Conservation (phyloP, 2,329 filamentous ascomycete genomes). For the Falciphora oryzae region DNA sequence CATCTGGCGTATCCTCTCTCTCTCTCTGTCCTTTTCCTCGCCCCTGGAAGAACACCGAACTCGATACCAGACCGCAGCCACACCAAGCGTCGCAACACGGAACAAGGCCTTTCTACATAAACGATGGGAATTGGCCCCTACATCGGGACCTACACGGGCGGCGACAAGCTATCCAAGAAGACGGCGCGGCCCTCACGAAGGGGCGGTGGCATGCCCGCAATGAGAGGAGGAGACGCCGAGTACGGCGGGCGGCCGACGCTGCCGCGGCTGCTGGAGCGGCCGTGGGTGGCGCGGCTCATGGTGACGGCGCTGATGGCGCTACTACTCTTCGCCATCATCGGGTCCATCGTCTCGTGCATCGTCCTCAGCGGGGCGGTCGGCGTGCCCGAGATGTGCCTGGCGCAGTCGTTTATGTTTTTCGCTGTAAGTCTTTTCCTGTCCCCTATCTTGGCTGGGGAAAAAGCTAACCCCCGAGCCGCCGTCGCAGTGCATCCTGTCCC, state of each 20-base stretch:
- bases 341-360: conserved; percentile 17
- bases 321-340: conserved; percentile 15
- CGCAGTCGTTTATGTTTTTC: conserved; percentile 20
- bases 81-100: too few relatives aligned
- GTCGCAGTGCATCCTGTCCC: conserved; percentile 21
- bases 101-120: too few relatives aligned
- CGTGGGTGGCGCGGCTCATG: conserved; percentile 15
- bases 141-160: not conserved
- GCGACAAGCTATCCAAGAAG: not conserved
- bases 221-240: too few relatives aligned
- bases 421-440: conserved; percentile 9
- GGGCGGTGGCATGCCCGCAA: not conserved
- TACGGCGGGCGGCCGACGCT: not conserved
- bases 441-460: not conserved
- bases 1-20: too few relatives aligned
- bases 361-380: conserved; percentile 17
- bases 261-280: not conserved
- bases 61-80: too few relatives aligned
- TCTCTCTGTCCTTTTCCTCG: too few relatives aligned
- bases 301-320: conserved; percentile 13
- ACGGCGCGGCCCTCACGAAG: not conserved
- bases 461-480: not conserved
- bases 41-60: too few relatives aligned
- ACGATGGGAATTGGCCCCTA: not conserved
- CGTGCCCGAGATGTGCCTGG: conserved; percentile 16